Evolutionary conservation across 176 grass and related monocot genomes (phyloP), one percentile per base, ranked within the genome.

Genomic region (Triticum monococcum): DNA sequence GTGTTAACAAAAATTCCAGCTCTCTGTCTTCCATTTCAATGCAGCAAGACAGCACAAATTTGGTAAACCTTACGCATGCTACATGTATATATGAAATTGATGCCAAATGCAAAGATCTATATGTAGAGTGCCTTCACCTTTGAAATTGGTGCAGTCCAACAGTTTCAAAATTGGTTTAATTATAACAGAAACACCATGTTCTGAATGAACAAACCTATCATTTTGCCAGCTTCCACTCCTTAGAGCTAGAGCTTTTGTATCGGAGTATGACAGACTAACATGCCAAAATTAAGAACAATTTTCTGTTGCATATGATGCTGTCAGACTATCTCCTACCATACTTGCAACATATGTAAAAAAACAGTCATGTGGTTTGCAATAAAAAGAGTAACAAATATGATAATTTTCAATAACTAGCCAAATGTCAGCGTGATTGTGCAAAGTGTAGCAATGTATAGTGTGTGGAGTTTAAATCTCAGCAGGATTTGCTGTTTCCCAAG

Each of bases 131-230:
- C 38, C 26, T 71, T 37, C 14, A 33, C 13, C 12, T 18, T 69
- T 78, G 56, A 72, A 72, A 50, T 64, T 73, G 70, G 8, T 73
- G 25, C 57, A 6, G 12, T 35, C 25, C 67, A 62, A 1, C 45
- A 14, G 2, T 78, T 78, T 13, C 71, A 79, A 63, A 16, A 64
- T 16, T 14, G 68, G 36, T 48, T 59, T 78, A 12, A 30, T 30
- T 88, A 20, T 23, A 36, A 60, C 13, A 64, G 46, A 33, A 77
- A 79, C 8, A 45, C 24, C 72, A 83, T 56, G 64, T 79, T 50
- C 18, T 77, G 3, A 36, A 40, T n/a, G 45, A 64, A 35, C 7
- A 3, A 65, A 45, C 23, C 78, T 81, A 40, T 24, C 40, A 46
- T 76, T n/a, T 67, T 25, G 3, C 22, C 38, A n/a, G 48, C 7